Percentiles rank a stretch among this genome's conserved stretches.
phyloP scores from a whole-genome alignment of 192 early-diverging fungal genomes.

The Spizellomyces punctatus region DNA sequence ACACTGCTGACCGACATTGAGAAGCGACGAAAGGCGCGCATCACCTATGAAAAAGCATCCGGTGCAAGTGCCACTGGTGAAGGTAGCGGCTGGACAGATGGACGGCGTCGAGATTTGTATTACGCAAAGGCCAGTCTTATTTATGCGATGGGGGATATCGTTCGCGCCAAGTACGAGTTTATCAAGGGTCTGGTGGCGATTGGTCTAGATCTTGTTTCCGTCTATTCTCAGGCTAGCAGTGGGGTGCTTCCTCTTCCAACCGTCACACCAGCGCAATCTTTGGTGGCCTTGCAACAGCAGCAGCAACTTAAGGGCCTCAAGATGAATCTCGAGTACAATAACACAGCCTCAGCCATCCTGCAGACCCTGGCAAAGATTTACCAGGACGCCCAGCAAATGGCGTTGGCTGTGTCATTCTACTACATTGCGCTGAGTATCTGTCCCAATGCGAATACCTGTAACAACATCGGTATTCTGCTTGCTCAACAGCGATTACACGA shows the following conservation, averaged over 20 bases:
- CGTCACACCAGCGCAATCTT: conserved; percentile 36
- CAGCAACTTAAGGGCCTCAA: conserved; percentile 48
- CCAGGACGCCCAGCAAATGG: conserved; percentile 75
- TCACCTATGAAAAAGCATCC: conserved; percentile 10
- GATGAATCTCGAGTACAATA: conserved; percentile 28
- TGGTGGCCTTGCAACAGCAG: conserved; percentile 55
- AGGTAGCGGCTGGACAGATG: conserved; percentile 36
- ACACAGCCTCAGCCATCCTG: conserved; percentile 69
- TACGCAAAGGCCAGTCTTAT: conserved; percentile 86
- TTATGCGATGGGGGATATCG: conserved; percentile 73
- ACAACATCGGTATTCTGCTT: conserved; percentile 84
- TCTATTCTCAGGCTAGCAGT: conserved; percentile 57
- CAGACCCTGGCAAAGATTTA: conserved; percentile 86
- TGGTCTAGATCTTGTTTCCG: conserved; percentile 35
- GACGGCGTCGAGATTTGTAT: conserved; percentile 77
- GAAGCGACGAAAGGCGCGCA: conserved; percentile 10
- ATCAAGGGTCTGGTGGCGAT: conserved; percentile 78
- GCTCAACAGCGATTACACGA: conserved; percentile 75
- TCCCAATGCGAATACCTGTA: conserved; percentile 87
- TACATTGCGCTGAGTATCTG: conserved; percentile 78
- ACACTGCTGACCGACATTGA: conserved; percentile 21
- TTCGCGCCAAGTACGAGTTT: conserved; percentile 77
- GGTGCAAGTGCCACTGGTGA: conserved; percentile 19
- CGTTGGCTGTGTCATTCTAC: conserved; percentile 78
- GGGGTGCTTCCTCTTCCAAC: conserved; percentile 63